Conservation (phyloP, 352 stramenopile species). For the Pythium phragmitis region DNA sequence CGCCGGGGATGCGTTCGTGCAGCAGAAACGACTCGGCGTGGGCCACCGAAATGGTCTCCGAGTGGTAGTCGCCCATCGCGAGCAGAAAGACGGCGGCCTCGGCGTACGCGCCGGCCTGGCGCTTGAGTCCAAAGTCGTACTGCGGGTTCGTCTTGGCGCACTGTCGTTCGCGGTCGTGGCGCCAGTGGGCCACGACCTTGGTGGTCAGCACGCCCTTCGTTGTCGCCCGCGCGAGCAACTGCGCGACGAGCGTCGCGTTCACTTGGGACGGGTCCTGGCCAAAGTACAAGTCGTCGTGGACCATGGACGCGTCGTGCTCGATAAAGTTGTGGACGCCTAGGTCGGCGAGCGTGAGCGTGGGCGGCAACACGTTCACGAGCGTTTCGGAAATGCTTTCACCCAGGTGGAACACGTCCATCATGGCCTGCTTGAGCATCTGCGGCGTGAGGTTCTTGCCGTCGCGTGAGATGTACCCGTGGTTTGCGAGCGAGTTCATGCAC, state of each 20-base stretch:
- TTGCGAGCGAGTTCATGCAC: slow-evolving; percentile 66
- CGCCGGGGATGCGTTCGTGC: slow-evolving; percentile 45
- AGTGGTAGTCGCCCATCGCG: slow-evolving; percentile 41
- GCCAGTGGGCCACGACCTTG: slow-evolving; percentile 41
- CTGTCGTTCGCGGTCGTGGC: slow-evolving; percentile 40
- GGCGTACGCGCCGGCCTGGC: slow-evolving; percentile 36
- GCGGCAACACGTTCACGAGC: slow-evolving; percentile 34
- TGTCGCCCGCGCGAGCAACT: slow-evolving; percentile 36
- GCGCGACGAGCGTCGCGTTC: slow-evolving; percentile 43
- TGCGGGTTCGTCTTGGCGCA: slow-evolving; percentile 41
- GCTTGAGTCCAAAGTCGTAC: slow-evolving; percentile 44
- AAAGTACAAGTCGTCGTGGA: slow-evolving; percentile 56
- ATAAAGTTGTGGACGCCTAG: slow-evolving; percentile 59
- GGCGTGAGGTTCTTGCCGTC: slow-evolving; percentile 55
- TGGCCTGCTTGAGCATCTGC: slow-evolving; percentile 33
- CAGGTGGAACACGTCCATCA: slow-evolving; percentile 55
- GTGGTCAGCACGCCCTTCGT: slow-evolving; percentile 34
- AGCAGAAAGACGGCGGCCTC: slow-evolving; percentile 52
- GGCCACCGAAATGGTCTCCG: slow-evolving; percentile 38
- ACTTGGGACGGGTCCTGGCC: slow-evolving; percentile 40
- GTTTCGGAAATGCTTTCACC: slow-evolving; percentile 35
- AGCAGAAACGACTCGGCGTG: slow-evolving; percentile 47
- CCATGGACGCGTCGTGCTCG: slow-evolving; percentile 71
- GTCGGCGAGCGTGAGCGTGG: slow-evolving; percentile 48
- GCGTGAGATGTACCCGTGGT: slow-evolving; percentile 63